Percentiles rank a stretch among this genome's conserved stretches.
Evolutionary conservation across 176 grass and related monocot species (phyloP).

Genomic region (Juncus inflexus): DNA sequence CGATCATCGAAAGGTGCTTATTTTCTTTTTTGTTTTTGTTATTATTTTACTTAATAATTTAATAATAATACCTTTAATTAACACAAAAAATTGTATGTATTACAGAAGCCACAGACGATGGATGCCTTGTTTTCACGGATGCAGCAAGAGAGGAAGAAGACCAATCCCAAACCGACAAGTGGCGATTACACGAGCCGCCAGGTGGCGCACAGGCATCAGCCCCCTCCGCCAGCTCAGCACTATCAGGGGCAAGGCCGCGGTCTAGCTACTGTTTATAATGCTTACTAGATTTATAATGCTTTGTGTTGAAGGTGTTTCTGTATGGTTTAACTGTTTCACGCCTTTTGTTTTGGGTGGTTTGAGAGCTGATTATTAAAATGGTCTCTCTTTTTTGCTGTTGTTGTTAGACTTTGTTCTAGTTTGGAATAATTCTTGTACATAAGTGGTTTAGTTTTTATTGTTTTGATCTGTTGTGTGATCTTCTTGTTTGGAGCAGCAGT

Average conservation of each 20-base stretch:
- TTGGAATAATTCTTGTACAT: too few relatives aligned
- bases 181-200: conserved; percentile 28
- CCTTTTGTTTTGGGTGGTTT: conserved; percentile 2
- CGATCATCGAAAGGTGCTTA: conserved; percentile 10
- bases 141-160: conserved; percentile 54
- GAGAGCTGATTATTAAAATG: too few relatives aligned
- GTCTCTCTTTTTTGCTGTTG: too few relatives aligned
- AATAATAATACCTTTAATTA: background rate
- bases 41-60: background rate
- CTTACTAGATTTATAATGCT: conserved; percentile 1
- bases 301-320: conserved; percentile 1
- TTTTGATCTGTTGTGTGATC: too few relatives aligned
- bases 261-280: conserved; percentile 13
- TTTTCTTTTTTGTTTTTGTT: background rate
- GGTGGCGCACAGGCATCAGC: conserved; percentile 28
- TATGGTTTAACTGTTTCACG: too few relatives aligned
- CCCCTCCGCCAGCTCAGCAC: conserved; percentile 18
- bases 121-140: conserved; percentile 75
- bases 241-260: conserved; percentile 1
- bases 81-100: conserved; percentile 32
- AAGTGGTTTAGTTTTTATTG: too few relatives aligned
- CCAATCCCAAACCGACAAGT: conserved; percentile 30
- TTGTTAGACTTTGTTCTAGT: too few relatives aligned
- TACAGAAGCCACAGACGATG: conserved; percentile 58
- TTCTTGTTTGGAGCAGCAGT: too few relatives aligned